Evolutionary conservation across 2,329 filamentous ascomycete species (phyloP).

Genomic region (Neurospora crassa): DNA sequence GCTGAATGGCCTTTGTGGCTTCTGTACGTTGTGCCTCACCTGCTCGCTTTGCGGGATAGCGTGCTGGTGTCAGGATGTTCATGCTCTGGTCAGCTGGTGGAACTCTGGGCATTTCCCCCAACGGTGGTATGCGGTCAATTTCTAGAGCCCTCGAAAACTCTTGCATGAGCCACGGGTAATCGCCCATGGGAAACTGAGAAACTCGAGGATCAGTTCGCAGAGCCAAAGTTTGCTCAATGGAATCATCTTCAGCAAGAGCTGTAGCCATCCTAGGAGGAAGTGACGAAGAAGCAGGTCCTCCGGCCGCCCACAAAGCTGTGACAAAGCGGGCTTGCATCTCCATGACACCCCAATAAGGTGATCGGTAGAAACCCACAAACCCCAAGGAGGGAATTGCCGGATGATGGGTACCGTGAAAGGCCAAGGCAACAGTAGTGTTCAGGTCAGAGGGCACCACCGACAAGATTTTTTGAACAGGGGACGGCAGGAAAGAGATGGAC

Average conservation of each 20-base stretch:
- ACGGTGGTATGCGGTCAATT: conserved; percentile 33
- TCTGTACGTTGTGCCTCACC: conserved; percentile 32
- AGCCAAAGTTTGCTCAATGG: conserved; percentile 34
- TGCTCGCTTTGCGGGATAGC: conserved; percentile 35
- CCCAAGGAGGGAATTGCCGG: conserved; percentile 54
- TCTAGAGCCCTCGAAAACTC: conserved; percentile 52
- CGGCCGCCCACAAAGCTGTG: conserved; percentile 45
- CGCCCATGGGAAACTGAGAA: conserved; percentile 74
- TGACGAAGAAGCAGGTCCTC: conserved; percentile 13
- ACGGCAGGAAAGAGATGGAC: conserved; percentile 55
- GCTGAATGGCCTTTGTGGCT: conserved; percentile 33
- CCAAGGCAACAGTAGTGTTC: conserved; percentile 55
- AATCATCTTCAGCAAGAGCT: conserved; percentile 35
- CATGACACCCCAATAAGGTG: conserved; percentile 79
- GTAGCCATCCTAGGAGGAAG: conserved; percentile 22
- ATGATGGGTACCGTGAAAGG: conserved; percentile 57
- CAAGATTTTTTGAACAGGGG: conserved; percentile 44
- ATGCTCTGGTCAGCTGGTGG: conserved; percentile 34
- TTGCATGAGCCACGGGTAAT: conserved; percentile 69
- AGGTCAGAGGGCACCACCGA: conserved; percentile 44
- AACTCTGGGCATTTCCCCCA: conserved; percentile 27
- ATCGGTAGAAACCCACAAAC: conserved; percentile 77
- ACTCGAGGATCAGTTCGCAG: conserved; percentile 42
- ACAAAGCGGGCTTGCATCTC: conserved; percentile 74
- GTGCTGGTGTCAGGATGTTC: conserved; percentile 46